Conservation (phyloP, 2,329 filamentous ascomycete genomes). For the Xylaria arbuscula region DNA sequence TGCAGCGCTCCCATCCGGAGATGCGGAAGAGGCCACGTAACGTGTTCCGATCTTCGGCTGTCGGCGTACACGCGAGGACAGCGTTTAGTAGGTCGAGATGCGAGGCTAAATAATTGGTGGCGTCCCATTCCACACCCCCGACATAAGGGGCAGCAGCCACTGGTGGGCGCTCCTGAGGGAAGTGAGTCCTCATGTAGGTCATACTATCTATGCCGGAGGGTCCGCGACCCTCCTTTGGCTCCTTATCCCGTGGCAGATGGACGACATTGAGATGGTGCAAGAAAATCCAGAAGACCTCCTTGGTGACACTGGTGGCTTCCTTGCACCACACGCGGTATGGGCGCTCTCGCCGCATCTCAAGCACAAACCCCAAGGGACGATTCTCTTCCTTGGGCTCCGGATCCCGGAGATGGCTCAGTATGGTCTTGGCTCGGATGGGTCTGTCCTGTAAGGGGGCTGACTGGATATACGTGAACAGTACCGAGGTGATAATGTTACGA, state of each 20-base stretch:
- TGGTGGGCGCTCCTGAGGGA: slow-evolving; percentile 86
- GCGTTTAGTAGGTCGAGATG: slow-evolving; percentile 95
- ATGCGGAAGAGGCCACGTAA: slow-evolving; percentile 82
- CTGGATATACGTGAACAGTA: slow-evolving; percentile 89
- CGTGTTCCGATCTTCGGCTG: slow-evolving; percentile 74
- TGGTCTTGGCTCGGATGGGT: slow-evolving; percentile 74
- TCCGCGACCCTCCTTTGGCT: slow-evolving; percentile 49
- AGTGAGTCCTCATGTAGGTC: slow-evolving; percentile 76
- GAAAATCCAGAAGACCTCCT: slow-evolving; percentile 99
- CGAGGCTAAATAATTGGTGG: slow-evolving; percentile 93
- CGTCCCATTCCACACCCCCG: slow-evolving; percentile 98
- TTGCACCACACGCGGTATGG: slow-evolving; percentile 96
- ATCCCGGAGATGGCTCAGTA: slow-evolving; percentile 84
- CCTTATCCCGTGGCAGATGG: slow-evolving; percentile 66
- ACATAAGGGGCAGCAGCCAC: slow-evolving; percentile 96
- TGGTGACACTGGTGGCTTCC: slow-evolving; percentile 91
- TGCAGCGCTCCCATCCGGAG: slow-evolving; percentile 90
- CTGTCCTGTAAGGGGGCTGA: slow-evolving; percentile 70
- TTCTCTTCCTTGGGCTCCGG: slow-evolving; percentile 79
- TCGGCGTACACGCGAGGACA: slow-evolving; percentile 83
- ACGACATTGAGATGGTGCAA: slow-evolving; percentile 93
- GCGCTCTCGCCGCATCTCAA: slow-evolving; percentile 86
- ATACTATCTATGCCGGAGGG: slow-evolving; percentile 57
- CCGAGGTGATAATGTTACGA: slow-evolving; percentile 86
- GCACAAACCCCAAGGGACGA: slow-evolving; percentile 83